Conservation (phyloP, 176 grass and related monocot genomes). For the Oryza punctata region DNA sequence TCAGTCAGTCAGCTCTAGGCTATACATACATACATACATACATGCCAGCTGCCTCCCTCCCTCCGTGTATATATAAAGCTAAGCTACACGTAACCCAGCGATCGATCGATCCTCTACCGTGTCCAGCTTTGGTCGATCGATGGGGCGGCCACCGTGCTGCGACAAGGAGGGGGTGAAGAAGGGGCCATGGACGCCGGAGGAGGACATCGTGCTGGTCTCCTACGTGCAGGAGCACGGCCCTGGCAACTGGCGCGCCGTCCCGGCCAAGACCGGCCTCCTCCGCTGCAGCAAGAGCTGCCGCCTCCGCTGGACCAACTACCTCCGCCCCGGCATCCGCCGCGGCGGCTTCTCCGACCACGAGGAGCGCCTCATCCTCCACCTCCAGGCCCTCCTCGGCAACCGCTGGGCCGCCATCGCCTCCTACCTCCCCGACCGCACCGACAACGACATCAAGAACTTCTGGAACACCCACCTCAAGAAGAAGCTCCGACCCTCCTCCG, state of each 20-base stretch:
- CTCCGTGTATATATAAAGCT: no score
- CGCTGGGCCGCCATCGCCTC: slow-evolving; percentile 86
- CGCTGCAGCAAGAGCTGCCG: slow-evolving; percentile 92
- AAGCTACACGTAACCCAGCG: no score
- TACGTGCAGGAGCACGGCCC: slow-evolving; percentile 82
- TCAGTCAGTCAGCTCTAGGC: no score
- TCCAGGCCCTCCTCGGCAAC: slow-evolving; percentile 88
- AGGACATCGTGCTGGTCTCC: slow-evolving; percentile 80
- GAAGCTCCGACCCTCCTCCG: slow-evolving; percentile 27
- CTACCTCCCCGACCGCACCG: slow-evolving; percentile 72
- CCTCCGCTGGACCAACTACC: slow-evolving; percentile 88
- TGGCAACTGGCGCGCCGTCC: slow-evolving; percentile 76
- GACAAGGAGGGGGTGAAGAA: slow-evolving; percentile 75
- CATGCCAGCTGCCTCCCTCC: no score
- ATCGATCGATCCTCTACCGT: no score
- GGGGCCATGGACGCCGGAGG: slow-evolving; percentile 86
- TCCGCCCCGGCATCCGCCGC: slow-evolving; percentile 76
- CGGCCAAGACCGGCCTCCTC: slow-evolving; percentile 50
- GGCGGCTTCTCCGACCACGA: slow-evolving; percentile 72
- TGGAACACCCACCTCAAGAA: slow-evolving; percentile 79
- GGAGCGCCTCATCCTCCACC: slow-evolving; percentile 79
- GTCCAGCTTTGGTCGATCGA: no score
- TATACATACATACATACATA: no score
- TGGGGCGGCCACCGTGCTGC: slow-evolving; percentile 73
- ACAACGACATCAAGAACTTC: slow-evolving; percentile 89